These are phyloP conservation scores for Coemansia sp. DNA, from an alignment of 192 early-diverging fungal species.

Conservation along the genomic window DNA sequence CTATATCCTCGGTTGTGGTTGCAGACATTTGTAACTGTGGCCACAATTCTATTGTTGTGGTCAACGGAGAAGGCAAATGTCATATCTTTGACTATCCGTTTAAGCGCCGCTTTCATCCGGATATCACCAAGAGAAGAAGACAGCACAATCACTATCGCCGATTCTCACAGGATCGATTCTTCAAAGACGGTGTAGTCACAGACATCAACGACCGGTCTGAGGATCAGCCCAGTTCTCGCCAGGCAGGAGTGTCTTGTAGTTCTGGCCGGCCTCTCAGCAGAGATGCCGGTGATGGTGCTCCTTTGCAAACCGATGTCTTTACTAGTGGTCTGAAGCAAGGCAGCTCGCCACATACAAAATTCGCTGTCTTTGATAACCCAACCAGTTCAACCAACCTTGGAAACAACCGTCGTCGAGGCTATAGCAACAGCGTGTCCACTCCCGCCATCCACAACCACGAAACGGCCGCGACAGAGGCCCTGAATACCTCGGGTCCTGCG, in stretches of 20 bases:
- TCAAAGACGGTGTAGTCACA: conserved; percentile 31
- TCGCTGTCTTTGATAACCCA: neutral
- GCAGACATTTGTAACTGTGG: conserved; percentile 52
- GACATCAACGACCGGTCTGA: conserved; percentile 11
- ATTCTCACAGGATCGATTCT: conserved; percentile 55
- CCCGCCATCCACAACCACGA: conserved; percentile 20
- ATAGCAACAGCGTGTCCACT: conserved; percentile 26
- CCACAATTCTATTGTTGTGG: conserved; percentile 53
- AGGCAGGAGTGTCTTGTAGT: neutral
- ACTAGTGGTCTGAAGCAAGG: neutral
- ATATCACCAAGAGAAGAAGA: conserved; percentile 37
- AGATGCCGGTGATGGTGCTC: neutral
- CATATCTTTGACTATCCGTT: conserved; percentile 56
- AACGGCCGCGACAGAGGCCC: neutral
- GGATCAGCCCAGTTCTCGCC: neutral
- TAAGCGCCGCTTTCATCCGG: conserved; percentile 47
- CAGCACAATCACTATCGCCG: conserved; percentile 51
- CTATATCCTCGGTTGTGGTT: conserved; percentile 51
- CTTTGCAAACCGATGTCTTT: neutral
- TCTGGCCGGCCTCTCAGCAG: neutral
- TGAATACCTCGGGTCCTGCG: conserved; percentile 4
- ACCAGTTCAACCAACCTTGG: neutral
- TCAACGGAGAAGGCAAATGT: conserved; percentile 57
- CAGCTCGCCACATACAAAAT: neutral
- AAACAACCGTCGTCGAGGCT: neutral